Evolutionary conservation across 2,329 filamentous ascomycete genomes (phyloP).

Genomic region (Seiridium unicorne): DNA sequence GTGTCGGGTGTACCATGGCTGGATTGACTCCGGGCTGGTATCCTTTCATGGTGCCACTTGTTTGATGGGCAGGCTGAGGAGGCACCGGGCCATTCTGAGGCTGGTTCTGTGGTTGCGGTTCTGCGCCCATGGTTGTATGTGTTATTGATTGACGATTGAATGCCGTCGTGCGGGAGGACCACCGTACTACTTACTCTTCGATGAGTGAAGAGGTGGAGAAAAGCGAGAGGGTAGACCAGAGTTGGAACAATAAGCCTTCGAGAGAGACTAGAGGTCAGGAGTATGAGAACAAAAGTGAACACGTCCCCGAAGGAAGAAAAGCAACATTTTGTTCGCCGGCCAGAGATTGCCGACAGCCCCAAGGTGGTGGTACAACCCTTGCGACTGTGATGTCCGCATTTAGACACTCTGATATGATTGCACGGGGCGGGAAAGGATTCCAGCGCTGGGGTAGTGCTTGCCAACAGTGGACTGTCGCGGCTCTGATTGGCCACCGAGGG

Average conservation of each 20-base stretch:
- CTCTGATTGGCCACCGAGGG: neutral
- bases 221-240: no score
- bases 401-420: neutral
- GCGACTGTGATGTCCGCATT: neutral
- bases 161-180: no score
- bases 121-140: neutral
- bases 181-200: no score
- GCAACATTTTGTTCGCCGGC: neutral
- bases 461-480: no score
- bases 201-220: no score
- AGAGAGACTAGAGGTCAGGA: no score
- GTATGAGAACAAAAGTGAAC: no score
- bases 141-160: neutral
- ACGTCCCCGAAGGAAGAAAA: no score
- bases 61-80: neutral
- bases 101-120: neutral
- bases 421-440: neutral
- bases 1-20: neutral
- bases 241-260: no score
- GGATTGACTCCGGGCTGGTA: neutral
- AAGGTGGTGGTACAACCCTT: neutral
- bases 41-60: neutral
- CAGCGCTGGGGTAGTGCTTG: neutral
- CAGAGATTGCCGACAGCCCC: neutral
- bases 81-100: neutral